Evolutionary conservation across 2,329 filamentous ascomycete genomes (phyloP), one percentile per base, ranked within the genome.

Genomic region (Sclerotinia minor): DNA sequence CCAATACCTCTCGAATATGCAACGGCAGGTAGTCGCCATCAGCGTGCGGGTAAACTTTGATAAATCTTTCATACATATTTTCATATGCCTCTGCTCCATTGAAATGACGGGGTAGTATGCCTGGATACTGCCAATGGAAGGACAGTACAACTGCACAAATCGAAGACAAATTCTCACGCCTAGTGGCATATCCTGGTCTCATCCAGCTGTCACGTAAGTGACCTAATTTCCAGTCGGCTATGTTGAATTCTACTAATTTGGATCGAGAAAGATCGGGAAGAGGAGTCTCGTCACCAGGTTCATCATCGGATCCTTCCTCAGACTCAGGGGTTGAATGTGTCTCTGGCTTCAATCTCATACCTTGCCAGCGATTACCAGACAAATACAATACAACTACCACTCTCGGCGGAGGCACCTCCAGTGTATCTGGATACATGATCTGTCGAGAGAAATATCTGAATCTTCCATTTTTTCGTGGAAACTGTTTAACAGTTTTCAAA

Each of bases 101-200:
- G 1, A 38, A 26, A 0, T 41, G 11, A 15, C 13, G 4, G 13
- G 35, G 24, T 8, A 50, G 17, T 11, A 50, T 2, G 7, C 45
- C 32, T 15, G 59, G 45, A 63, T 26, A 63, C 47, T 63, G 59
- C 21, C 15, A 63, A 9, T 38, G n/a, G 8, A 63, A 50, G n/a
- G 59, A 63, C 21, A 9, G 17, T 50, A 32, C 59, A 19, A 63
- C 32, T 63, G 59, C 59, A 26, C 7, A 26, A 19, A 63, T 38
- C 17, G 29, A 19, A 38, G 32, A 50, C 32, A 60, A 15, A n/a
- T n/a, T n/a, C 19, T 19, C 13, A 7, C 44, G 44, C 21, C 17
- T 9, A 29, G 13, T 29, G 26, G 0, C 21, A 0, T 49, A 6
- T 61, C 44, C 58, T 3, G 44, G 13, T 19, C 6, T 19, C 7